Percentiles rank a stretch among this genome's conserved stretches.
phyloP scores from a whole-genome alignment of 2,329 filamentous ascomycete genomes.

The Neoascochyta sp. region DNA sequence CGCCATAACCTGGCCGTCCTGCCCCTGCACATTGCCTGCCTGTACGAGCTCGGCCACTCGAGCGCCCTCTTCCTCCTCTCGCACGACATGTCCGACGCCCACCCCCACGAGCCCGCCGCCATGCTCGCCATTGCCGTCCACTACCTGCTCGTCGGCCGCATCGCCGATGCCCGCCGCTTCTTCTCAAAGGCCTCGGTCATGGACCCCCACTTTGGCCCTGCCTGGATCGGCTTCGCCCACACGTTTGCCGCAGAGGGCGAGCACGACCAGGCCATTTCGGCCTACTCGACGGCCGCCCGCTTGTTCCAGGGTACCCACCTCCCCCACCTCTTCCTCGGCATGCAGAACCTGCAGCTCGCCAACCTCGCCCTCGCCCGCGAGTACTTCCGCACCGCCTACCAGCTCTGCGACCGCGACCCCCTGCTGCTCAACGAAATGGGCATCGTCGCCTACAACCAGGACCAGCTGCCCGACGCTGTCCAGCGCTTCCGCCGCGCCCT shows the following conservation, averaged over 20 bases:
- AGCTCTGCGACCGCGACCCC: constrained; percentile 78
- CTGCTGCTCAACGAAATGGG: constrained; percentile 93
- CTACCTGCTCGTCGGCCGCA: constrained; percentile 83
- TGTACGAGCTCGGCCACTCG: constrained; percentile 81
- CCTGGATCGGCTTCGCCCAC: constrained; percentile 98
- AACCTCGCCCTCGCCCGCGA: constrained; percentile 93
- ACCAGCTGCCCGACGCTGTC: constrained; percentile 70
- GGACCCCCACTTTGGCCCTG: constrained; percentile 94
- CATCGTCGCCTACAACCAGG: constrained; percentile 91
- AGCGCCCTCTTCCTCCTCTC: constrained; percentile 88
- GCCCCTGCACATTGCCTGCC: constrained; percentile 84
- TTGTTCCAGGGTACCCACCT: constrained; percentile 96
- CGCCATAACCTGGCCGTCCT: constrained; percentile 87
- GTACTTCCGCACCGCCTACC: constrained; percentile 86
- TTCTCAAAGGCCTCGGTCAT: constrained; percentile 98
- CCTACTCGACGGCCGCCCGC: constrained; percentile 90
- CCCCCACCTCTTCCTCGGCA: constrained; percentile 91
- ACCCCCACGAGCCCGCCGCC: constrained; percentile 84
- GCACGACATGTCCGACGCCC: constrained; percentile 86
- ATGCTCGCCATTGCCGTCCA: constrained; percentile 96
- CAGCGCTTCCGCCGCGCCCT: constrained; percentile 76
- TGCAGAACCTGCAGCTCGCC: constrained; percentile 96
- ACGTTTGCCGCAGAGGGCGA: constrained; percentile 97
- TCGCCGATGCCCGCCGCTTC: constrained; percentile 89
- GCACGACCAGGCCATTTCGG: constrained; percentile 96